These are phyloP conservation scores for Leucocoprinus leucothites DNA, from an alignment of 768 basidiomycete species.

Conservation along the genomic window DNA sequence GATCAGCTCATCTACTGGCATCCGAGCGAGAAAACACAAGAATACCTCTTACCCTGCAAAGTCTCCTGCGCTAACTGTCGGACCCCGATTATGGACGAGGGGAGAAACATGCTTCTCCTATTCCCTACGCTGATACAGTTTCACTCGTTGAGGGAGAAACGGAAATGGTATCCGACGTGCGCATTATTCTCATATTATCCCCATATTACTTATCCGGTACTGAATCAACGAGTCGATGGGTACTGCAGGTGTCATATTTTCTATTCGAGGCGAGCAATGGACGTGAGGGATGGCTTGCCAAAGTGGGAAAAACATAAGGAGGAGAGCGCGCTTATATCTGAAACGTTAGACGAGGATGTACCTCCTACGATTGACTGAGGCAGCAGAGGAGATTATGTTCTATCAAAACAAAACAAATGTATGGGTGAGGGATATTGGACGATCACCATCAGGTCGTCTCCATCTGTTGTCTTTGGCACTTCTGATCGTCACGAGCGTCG, in stretches of 20 bases:
- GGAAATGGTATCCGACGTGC: conserved; percentile 12
- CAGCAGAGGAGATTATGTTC: background rate
- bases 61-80: conserved; percentile 13
- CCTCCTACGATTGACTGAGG: background rate
- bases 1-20: conserved; percentile 12
- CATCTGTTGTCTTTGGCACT: too few relatives aligned
- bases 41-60: conserved; percentile 11
- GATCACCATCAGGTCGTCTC: too few relatives aligned
- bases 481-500: too few relatives aligned
- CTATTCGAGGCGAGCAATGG: conserved; percentile 10
- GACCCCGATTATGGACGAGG: conserved; percentile 15
- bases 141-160: background rate
- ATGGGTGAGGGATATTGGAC: too few relatives aligned
- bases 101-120: conserved; percentile 13
- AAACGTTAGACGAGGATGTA: background rate
- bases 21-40: background rate
- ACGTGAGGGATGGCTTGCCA: conserved; percentile 11
- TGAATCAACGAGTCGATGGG: too few relatives aligned
- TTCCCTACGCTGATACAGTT: conserved; percentile 14
- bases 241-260: conserved; percentile 14
- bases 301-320: conserved; percentile 12
- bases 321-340: background rate
- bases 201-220: background rate
- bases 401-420: background rate
- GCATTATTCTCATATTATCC: background rate